These are phyloP conservation scores for Cucumis hystrix DNA, from an alignment of 306 rosid genomes.

Conservation along the genomic window DNA sequence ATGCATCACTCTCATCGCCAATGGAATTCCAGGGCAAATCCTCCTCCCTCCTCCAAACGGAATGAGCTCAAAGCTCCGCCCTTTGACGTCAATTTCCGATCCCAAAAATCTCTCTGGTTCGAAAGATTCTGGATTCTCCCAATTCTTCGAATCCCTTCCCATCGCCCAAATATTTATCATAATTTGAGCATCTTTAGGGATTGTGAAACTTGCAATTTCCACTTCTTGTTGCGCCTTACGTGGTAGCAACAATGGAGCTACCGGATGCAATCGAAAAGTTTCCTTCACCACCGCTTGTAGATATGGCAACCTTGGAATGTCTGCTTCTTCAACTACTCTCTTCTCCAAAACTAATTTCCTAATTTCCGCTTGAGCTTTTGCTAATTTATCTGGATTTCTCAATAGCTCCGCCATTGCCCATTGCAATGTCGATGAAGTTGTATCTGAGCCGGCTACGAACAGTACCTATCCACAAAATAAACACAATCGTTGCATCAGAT, in stretches of 20 bases:
- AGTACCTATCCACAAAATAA: background rate
- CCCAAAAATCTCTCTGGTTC: background rate
- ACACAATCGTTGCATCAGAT: background rate
- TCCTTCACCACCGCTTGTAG: background rate
- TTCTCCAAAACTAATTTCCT: background rate
- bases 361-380: background rate
- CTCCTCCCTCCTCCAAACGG: constrained; percentile 5
- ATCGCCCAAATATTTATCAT: background rate
- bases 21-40: constrained; percentile 2
- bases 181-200: background rate
- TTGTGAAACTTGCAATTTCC: background rate
- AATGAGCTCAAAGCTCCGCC: background rate
- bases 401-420: constrained; percentile 6
- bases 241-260: background rate
- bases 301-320: background rate
- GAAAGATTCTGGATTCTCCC: background rate
- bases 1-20: constrained; percentile 1
- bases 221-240: background rate
- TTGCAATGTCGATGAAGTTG: background rate
- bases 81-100: background rate
- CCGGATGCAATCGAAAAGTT: background rate
- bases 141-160: background rate
- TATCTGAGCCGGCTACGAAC: background rate
- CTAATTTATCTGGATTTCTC: background rate
- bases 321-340: background rate